Evolutionary conservation across 345 rosid genomes (phyloP), one percentile per base, ranked within the genome.

Genomic region (Gossypium herbaceum): DNA sequence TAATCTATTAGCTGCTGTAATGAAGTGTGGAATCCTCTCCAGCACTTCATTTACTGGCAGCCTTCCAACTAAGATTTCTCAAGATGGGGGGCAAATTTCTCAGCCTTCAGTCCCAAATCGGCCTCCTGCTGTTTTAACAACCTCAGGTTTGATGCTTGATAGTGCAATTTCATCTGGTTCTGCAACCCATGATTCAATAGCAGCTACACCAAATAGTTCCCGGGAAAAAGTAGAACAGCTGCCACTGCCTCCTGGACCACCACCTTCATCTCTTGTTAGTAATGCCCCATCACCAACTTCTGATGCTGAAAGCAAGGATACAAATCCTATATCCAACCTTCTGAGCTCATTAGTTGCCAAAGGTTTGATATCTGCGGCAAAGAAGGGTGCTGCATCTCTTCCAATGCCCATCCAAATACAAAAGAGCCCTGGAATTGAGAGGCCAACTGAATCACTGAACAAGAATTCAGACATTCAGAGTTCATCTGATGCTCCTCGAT

Each of bases 291-390:
- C 73, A 58, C 79, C 82, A 76, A 72, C 86, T 77, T 74, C 91
- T 43, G 74, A 79, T 75, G 82, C 64, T 64, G 86, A 74, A 58
- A 81, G 75, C 78, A 85, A 87, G 81, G 77, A 81, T 80, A 41
- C 84, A 20, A 88, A 84, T 82, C 98, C 97, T 51, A 75, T 95
- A 72, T 88, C 98, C 13, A 84, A 74, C 76, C 97, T 95, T 79
- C 84, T 95, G 84, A 90, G 92, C 88, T 83, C 97, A n/a, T 87
- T 95, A 75, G 93, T 90, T 80, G 87, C 96, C 17, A 93, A 90
- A 86, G 98, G 99, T 74, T 77, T 93, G 85, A 94, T 94, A 83
- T 88, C 94, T 75, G 87, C 94, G 72, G 85, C 94, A n/a, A 90
- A 89, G 82, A 74, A 81, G 0, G 89, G 84, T 72, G 74, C 86